These are phyloP conservation scores for Coniochaeta hoffmannii DNA, from an alignment of 2,329 filamentous ascomycete species.

Conservation along the genomic window DNA sequence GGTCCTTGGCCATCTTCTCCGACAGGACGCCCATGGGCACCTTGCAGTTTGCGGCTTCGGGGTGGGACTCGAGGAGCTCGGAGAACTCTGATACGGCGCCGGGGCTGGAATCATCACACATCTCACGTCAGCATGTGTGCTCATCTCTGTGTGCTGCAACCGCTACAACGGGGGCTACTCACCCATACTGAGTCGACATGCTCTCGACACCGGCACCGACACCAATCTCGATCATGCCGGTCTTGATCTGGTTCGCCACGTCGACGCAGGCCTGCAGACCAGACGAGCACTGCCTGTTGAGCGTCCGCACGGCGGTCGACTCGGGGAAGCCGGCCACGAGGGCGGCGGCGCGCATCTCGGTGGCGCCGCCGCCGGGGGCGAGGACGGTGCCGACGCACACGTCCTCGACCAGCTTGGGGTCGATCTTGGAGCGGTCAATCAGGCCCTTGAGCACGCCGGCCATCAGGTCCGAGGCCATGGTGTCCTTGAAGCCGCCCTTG, in stretches of 20 bases:
- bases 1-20: slow-evolving; percentile 89
- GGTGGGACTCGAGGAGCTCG: slow-evolving; percentile 73
- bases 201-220: slow-evolving; percentile 93
- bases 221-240: slow-evolving; percentile 92
- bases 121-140: not conserved
- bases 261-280: slow-evolving; percentile 90
- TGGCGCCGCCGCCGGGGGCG: slow-evolving; percentile 86
- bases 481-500: slow-evolving; percentile 94
- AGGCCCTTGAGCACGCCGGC: slow-evolving; percentile 75
- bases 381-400: slow-evolving; percentile 88
- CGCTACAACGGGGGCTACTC: slow-evolving; percentile 21
- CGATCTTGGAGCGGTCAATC: slow-evolving; percentile 78
- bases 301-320: slow-evolving; percentile 70
- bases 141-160: not conserved
- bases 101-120: slow-evolving; percentile 43
- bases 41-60: slow-evolving; percentile 89
- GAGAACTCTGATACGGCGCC: slow-evolving; percentile 88
- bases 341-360: slow-evolving; percentile 89
- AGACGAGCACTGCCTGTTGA: slow-evolving; percentile 93
- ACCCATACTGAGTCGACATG: slow-evolving; percentile 92
- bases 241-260: slow-evolving; percentile 84
- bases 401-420: slow-evolving; percentile 83
- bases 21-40: slow-evolving; percentile 93
- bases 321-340: slow-evolving; percentile 88
- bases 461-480: slow-evolving; percentile 76